phyloP scores from a whole-genome alignment of 306 rosid genomes.

The Castanea sativa region DNA sequence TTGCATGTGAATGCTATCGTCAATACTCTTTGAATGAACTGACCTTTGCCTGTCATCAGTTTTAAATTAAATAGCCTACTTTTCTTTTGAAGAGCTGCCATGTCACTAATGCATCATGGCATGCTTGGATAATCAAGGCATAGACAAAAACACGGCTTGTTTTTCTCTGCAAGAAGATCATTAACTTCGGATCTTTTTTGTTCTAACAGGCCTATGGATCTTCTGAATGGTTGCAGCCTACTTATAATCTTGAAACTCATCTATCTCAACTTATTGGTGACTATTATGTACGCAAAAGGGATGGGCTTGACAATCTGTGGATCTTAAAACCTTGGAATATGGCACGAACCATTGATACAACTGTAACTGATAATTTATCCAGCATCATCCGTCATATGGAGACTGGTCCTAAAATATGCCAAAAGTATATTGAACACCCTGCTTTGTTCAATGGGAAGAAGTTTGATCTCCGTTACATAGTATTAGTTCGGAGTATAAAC shows the following conservation, averaged over 20 bases:
- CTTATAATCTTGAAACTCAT: constrained; percentile 86
- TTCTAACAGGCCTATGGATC: constrained; percentile 74
- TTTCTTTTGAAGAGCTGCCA: neutral
- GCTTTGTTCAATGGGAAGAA: constrained; percentile 84
- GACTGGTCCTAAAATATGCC: constrained; percentile 97
- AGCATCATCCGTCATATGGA: constrained; percentile 92
- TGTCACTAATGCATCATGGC: constrained; percentile 2
- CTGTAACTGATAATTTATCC: constrained; percentile 77
- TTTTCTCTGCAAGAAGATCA: neutral
- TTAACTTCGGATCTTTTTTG: neutral
- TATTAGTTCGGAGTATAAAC: constrained; percentile 73
- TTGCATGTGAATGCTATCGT: constrained; percentile 5
- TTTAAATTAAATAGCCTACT: constrained; percentile 1
- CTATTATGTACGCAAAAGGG: constrained; percentile 60
- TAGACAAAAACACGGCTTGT: neutral
- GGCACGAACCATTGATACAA: constrained; percentile 96
- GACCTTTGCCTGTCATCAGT: constrained; percentile 3
- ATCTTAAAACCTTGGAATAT: constrained; percentile 98
- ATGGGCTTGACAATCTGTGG: constrained; percentile 76
- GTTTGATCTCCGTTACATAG: constrained; percentile 86
- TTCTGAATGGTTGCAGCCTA: constrained; percentile 91
- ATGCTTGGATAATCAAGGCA: neutral
- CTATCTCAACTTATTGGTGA: constrained; percentile 88
- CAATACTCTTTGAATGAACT: constrained; percentile 9
- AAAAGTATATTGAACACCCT: constrained; percentile 91